Conservation (phyloP, 2,329 filamentous ascomycete species). For the Rhexocercosporidium sp. region DNA sequence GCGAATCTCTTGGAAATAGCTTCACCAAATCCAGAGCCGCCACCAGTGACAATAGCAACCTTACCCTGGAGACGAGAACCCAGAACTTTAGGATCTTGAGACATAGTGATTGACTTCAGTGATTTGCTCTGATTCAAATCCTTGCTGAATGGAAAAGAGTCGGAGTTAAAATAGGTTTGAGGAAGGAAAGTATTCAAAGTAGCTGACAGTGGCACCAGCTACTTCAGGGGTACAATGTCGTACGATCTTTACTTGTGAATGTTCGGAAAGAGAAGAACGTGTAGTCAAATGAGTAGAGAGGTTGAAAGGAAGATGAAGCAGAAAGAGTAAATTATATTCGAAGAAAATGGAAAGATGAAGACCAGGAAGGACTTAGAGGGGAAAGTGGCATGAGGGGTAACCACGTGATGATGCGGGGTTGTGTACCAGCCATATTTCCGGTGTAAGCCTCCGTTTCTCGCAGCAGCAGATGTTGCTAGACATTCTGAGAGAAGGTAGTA, state of each 20-base stretch:
- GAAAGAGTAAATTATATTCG: not conserved
- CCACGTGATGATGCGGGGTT: slow-evolving; percentile 13
- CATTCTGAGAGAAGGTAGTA: not conserved
- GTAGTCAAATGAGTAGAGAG: not conserved
- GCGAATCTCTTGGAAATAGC: slow-evolving; percentile 65
- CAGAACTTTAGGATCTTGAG: slow-evolving; percentile 29
- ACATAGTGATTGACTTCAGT: slow-evolving; percentile 42
- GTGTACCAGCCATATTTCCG: not conserved
- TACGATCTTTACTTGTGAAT: not conserved
- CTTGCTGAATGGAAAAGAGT: not conserved
- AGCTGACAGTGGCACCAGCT: not conserved
- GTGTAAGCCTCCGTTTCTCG: not conserved
- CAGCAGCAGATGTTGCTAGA: not conserved
- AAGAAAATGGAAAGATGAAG: not conserved
- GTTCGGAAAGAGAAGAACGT: not conserved
- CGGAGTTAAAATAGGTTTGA: too few species aligned
- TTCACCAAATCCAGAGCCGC: slow-evolving; percentile 67
- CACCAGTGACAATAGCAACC: slow-evolving; percentile 64
- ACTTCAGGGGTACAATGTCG: not conserved
- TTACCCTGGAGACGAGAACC: slow-evolving; percentile 53
- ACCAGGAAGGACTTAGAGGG: not conserved
- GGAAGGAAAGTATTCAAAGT: not conserved
- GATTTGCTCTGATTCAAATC: not conserved
- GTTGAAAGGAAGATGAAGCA: not conserved
- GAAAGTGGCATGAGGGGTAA: slow-evolving; percentile 19